Conservation (phyloP, 2,329 filamentous ascomycete genomes). For the Diplodia mutila region DNA sequence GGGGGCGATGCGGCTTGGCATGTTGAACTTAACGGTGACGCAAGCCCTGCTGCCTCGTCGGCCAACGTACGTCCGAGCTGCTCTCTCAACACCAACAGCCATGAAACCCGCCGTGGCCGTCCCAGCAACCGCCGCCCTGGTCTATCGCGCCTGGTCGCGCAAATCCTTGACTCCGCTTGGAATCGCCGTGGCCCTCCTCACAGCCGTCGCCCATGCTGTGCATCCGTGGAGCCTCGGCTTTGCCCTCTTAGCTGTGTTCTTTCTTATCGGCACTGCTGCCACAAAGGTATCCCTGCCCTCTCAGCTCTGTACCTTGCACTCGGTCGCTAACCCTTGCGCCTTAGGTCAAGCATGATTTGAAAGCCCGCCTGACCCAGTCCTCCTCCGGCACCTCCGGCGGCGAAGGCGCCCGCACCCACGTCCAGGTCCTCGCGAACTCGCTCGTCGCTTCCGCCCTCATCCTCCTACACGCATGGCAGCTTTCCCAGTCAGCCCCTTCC, state of each 20-base stretch:
- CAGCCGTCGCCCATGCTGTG: constrained; percentile 79
- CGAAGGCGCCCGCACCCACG: constrained; percentile 79
- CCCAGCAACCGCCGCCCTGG: constrained; percentile 42
- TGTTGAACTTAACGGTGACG: constrained; percentile 18
- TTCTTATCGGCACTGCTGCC: constrained; percentile 78
- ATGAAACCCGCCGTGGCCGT: constrained; percentile 34
- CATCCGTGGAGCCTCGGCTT: constrained; percentile 97
- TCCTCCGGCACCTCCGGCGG: constrained; percentile 74
- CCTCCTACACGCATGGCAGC: constrained; percentile 53
- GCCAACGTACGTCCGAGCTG: constrained; percentile 15
- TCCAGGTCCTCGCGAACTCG: constrained; percentile 92
- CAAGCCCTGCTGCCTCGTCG: background rate
- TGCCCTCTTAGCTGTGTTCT: constrained; percentile 79
- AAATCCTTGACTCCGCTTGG: constrained; percentile 76
- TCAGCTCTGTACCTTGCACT: background rate
- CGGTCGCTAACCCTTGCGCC: constrained; percentile 7
- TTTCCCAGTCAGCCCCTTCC: constrained; percentile 32
- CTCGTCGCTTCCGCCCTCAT: constrained; percentile 71
- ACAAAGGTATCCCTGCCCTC: constrained; percentile 66
- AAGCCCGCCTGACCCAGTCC: constrained; percentile 78
- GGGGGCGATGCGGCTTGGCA: constrained; percentile 1
- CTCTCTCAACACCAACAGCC: constrained; percentile 16
- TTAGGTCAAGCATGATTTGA: constrained; percentile 84
- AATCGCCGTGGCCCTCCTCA: constrained; percentile 71
- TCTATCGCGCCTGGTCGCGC: constrained; percentile 45